These are phyloP conservation scores for Populus alba DNA, from an alignment of 345 rosid species.

Conservation along the genomic window DNA sequence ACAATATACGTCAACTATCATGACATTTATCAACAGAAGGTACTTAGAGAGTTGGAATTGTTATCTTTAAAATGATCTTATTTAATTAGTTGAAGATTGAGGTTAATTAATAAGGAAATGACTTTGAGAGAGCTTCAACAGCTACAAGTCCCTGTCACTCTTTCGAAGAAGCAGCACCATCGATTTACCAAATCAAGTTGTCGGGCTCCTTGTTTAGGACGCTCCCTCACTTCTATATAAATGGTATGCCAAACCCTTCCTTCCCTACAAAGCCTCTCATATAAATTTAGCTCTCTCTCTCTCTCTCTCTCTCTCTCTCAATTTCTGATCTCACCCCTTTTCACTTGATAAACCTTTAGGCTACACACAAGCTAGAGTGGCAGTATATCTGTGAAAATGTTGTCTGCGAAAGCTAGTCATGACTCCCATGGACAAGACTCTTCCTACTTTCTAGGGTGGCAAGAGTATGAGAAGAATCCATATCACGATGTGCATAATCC, in stretches of 20 bases:
- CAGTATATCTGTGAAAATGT: conserved; percentile 2
- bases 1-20: no score
- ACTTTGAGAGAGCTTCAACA: no score
- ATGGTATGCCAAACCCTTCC: background rate
- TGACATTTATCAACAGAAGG: no score
- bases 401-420: conserved; percentile 12
- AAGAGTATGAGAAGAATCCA: conserved; percentile 34
- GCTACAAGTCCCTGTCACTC: background rate
- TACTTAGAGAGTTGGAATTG: no score
- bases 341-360: no score
- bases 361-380: no score
- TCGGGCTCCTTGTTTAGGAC: background rate
- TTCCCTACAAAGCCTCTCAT: background rate
- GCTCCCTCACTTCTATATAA: background rate
- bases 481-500: conserved; percentile 27
- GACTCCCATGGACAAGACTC: conserved; percentile 28
- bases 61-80: no score
- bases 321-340: no score
- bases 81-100: no score
- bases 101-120: no score
- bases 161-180: background rate
- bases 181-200: background rate
- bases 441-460: conserved; percentile 35
- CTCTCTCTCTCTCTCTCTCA: background rate
- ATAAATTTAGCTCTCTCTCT: no score